phyloP scores from a whole-genome alignment of 2,329 filamentous ascomycete species.

The Ceratocystis eucalypticola region DNA sequence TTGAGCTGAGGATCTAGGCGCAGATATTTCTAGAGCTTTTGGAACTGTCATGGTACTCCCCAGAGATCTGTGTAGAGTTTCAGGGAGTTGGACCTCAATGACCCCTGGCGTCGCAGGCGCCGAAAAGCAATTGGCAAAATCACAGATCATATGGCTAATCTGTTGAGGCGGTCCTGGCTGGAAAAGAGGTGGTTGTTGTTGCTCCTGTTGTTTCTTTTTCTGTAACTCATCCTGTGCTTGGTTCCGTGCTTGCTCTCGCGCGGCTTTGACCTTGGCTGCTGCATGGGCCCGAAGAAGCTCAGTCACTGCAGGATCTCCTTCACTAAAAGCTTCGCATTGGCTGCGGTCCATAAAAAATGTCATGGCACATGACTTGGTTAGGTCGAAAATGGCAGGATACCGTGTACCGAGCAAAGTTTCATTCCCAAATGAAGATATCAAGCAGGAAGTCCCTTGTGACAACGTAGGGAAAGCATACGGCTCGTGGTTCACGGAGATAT shows the following conservation, averaged over 20 bases:
- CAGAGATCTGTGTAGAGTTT: neutral
- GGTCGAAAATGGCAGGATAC: neutral
- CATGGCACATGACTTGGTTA: neutral
- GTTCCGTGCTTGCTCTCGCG: neutral
- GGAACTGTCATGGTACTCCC: neutral
- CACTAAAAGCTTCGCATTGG: neutral
- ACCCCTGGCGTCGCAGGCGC: neutral
- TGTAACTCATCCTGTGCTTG: neutral
- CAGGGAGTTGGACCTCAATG: neutral
- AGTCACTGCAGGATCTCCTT: neutral
- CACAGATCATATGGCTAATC: neutral
- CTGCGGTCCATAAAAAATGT: neutral
- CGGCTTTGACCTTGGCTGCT: neutral
- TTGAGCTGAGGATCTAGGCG: too few relatives aligned
- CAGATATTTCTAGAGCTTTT: too few relatives aligned
- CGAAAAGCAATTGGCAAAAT: neutral
- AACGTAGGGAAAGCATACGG: neutral
- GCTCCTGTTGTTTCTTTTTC: neutral
- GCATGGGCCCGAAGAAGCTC: neutral
- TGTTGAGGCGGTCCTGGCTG: neutral
- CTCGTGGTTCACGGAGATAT: neutral
- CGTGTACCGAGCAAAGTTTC: neutral
- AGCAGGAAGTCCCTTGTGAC: neutral
- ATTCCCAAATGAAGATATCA: neutral
- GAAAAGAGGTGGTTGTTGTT: neutral